phyloP scores from a whole-genome alignment of 1,284 basidiomycete genomes.

The Apiotrichum gracile region DNA sequence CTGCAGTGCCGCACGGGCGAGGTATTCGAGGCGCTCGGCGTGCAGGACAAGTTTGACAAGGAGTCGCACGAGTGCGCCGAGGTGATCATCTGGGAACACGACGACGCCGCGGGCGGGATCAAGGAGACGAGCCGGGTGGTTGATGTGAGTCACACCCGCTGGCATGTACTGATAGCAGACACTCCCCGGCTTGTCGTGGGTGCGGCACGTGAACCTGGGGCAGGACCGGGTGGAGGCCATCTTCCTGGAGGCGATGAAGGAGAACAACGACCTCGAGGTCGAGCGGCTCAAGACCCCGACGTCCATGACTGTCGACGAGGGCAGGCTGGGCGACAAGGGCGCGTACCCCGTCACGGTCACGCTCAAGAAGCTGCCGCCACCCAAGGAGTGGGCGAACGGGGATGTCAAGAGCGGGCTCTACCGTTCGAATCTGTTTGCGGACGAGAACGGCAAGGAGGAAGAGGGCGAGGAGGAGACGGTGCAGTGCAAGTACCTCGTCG shows the following conservation, averaged over 20 bases:
- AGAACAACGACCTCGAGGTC: conserved; percentile 25
- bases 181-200: conserved; percentile 23
- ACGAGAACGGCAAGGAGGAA: conserved; percentile 36
- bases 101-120: conserved; percentile 17
- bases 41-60: conserved; percentile 23
- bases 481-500: conserved; percentile 29
- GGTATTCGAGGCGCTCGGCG: conserved; percentile 31
- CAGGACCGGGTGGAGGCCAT: conserved; percentile 35
- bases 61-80: conserved; percentile 28
- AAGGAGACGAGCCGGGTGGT: conserved; percentile 26
- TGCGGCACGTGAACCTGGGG: conserved; percentile 29
- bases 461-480: conserved; percentile 28
- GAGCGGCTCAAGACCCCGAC: conserved; percentile 24
- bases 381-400: conserved; percentile 14
- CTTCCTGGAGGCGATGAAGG: conserved; percentile 30
- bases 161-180: conserved; percentile 4
- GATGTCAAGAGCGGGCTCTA: conserved; percentile 26
- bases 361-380: conserved; percentile 20
- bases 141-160: conserved; percentile 5
- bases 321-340: conserved; percentile 13
- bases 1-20: conserved; percentile 34
- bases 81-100: conserved; percentile 29
- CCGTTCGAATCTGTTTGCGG: conserved; percentile 30
- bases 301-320: conserved; percentile 12
- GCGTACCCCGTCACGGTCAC: conserved; percentile 30